phyloP scores from a whole-genome alignment of 306 rosid genomes.

The Quercus ilex region DNA sequence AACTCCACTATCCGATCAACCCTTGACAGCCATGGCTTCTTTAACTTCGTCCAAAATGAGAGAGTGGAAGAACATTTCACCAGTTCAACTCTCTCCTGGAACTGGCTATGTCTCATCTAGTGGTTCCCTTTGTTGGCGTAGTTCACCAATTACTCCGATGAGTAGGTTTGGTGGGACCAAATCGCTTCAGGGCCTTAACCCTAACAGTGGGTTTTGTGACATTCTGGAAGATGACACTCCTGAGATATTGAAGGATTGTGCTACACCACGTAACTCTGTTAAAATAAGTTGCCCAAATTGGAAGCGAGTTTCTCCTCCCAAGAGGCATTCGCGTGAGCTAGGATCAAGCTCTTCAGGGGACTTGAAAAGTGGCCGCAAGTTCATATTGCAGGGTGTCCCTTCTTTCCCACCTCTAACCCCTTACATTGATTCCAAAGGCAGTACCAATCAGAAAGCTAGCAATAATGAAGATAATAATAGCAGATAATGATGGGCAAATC shows the following conservation, averaged over 20 bases:
- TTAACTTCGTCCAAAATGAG: slow-evolving; percentile 21
- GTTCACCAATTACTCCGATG: slow-evolving; percentile 53
- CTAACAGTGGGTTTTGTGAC: slow-evolving; percentile 30
- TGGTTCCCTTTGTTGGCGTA: slow-evolving; percentile 33
- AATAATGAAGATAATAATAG: slow-evolving; percentile 11
- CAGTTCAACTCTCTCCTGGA: slow-evolving; percentile 18
- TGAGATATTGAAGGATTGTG: slow-evolving; percentile 43
- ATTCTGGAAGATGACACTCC: slow-evolving; percentile 58
- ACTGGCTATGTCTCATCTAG: slow-evolving; percentile 22
- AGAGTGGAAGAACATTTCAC: slow-evolving; percentile 19
- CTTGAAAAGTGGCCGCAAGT: slow-evolving; percentile 51
- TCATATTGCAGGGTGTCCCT: slow-evolving; percentile 47
- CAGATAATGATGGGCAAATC: slow-evolving; percentile 19
- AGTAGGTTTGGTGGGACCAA: slow-evolving; percentile 26
- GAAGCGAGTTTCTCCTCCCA: slow-evolving; percentile 73
- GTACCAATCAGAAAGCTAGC: slow-evolving; percentile 17
- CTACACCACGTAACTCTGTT: slow-evolving; percentile 32
- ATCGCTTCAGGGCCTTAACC: slow-evolving; percentile 13
- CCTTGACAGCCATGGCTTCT: slow-evolving; percentile 15
- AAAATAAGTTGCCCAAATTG: slow-evolving; percentile 64
- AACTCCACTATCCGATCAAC: slow-evolving; percentile 25
- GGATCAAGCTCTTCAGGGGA: slow-evolving; percentile 50
- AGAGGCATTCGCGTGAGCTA: slow-evolving; percentile 23
- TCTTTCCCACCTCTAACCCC: slow-evolving; percentile 63
- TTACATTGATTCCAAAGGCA: slow-evolving; percentile 33